These are phyloP conservation scores for Luffa acutangula DNA, from an alignment of 306 rosid genomes.

Conservation along the genomic window DNA sequence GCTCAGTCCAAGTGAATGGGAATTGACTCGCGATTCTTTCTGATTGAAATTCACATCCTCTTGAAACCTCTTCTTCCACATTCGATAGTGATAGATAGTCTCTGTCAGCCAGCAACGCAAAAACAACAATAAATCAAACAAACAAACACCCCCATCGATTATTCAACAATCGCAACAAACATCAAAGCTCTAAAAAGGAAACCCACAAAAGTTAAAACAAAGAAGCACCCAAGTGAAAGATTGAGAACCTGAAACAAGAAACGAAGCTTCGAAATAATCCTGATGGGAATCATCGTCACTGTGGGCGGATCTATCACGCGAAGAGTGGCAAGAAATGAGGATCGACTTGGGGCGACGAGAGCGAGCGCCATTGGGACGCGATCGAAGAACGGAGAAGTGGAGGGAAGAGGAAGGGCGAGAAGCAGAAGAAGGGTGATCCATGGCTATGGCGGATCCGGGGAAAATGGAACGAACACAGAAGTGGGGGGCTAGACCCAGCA, in stretches of 20 bases:
- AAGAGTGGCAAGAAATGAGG: conserved; percentile 48
- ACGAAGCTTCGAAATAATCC: conserved; percentile 73
- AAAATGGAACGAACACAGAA: conserved; percentile 18
- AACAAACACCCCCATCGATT: background rate
- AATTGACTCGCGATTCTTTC: conserved; percentile 16
- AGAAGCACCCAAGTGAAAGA: background rate
- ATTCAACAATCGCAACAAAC: background rate
- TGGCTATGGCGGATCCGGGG: conserved; percentile 19
- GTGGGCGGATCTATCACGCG: conserved; percentile 37
- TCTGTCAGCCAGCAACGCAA: conserved; percentile 37
- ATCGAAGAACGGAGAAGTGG: conserved; percentile 16
- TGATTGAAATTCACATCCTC: conserved; percentile 27
- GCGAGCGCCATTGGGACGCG: conserved; percentile 16
- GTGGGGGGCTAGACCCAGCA: conserved; percentile 22
- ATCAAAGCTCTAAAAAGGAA: background rate
- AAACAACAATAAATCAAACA: background rate
- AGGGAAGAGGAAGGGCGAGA: conserved; percentile 22
- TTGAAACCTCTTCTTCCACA: conserved; percentile 56
- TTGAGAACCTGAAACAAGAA: conserved; percentile 66
- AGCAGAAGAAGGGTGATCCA: conserved; percentile 37
- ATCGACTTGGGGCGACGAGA: conserved; percentile 26
- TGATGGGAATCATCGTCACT: conserved; percentile 30
- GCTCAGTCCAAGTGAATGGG: conserved; percentile 27
- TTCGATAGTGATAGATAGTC: conserved; percentile 59
- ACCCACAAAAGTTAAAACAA: background rate